Evolutionary conservation across 2,329 filamentous ascomycete genomes (phyloP), one percentile per base, ranked within the genome.

Genomic region (Pseudocercospora fuligena): DNA sequence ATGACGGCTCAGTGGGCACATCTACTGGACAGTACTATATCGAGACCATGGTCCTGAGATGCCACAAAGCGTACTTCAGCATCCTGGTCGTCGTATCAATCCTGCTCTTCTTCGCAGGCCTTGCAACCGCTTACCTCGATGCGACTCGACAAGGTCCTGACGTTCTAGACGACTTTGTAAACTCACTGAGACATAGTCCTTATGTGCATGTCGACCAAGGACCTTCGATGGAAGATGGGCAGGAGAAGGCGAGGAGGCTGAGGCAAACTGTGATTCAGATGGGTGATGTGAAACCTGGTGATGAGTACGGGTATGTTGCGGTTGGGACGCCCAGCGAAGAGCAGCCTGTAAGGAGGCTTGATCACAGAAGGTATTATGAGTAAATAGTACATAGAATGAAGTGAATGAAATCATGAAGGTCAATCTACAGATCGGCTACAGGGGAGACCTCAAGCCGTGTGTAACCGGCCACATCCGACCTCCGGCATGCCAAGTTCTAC

Each of bases 131-230:
- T n/a, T 56, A 65, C 25, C 61, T 71, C 25, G 64, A 70, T 47
- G 64, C 60, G 12, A 62, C 49, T 12, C 27, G 69, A 6, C 61
- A 58, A 57, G 66, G 64, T 3, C 68, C 70, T 2, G 66, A 70
- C 29, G 29, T 70, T 23, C 47, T 70, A 12, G 70, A 72, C 54
- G 61, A 67, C 33, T 72, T 70, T 49, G 66, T 64, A 4, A 60
- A 61, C 27, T 36, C 40, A 11, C 57, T 71, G 14, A 25, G 66
- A 19, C 60, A 70, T 27, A 67, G 56, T 21, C 61, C 66, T 0
- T 67, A 64, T 40, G 63, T 68, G 3, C 68, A 68, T 14, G 58
- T 64, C 23, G 58, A 64, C 5, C 23, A 51, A 11, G 65, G 59
- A n/a, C 61, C 49, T 12, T 66, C 60, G 0, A 67, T 68, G 67